phyloP scores from a whole-genome alignment of 345 rosid genomes.

The Lepidium sativum region DNA sequence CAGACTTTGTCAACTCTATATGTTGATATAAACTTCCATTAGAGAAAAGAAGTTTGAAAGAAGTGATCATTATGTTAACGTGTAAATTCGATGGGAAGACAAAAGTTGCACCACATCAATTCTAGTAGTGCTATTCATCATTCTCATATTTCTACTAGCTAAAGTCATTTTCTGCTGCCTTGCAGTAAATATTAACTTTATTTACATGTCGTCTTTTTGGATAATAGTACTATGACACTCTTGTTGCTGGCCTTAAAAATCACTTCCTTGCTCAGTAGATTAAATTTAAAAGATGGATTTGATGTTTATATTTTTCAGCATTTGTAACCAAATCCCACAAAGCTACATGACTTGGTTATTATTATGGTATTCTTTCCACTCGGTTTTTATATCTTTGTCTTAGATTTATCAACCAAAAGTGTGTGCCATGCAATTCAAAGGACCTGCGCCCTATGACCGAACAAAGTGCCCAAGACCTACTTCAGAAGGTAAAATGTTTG shows the following conservation, averaged over 20 bases:
- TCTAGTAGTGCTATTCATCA: neutral
- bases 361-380: neutral
- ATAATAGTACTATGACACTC: neutral
- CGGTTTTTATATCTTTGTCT: neutral
- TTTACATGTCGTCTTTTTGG: neutral
- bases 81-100: neutral
- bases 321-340: neutral
- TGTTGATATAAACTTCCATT: too few species aligned
- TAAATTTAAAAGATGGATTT: neutral
- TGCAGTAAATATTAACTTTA: neutral
- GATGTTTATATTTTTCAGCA: neutral
- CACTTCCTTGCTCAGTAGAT: neutral
- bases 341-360: neutral
- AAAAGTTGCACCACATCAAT: neutral
- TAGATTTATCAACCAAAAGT: slow-evolving; percentile 75
- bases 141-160: neutral
- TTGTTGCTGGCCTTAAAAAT: neutral
- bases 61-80: neutral
- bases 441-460: slow-evolving; percentile 79
- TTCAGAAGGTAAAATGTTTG: slow-evolving; percentile 46
- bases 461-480: slow-evolving; percentile 50
- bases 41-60: neutral
- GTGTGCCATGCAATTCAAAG: slow-evolving; percentile 81
- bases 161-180: neutral
- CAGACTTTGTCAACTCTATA: too few species aligned